Conservation (phyloP, 2,329 filamentous ascomycete genomes). For the Colletotrichum godetiae region DNA sequence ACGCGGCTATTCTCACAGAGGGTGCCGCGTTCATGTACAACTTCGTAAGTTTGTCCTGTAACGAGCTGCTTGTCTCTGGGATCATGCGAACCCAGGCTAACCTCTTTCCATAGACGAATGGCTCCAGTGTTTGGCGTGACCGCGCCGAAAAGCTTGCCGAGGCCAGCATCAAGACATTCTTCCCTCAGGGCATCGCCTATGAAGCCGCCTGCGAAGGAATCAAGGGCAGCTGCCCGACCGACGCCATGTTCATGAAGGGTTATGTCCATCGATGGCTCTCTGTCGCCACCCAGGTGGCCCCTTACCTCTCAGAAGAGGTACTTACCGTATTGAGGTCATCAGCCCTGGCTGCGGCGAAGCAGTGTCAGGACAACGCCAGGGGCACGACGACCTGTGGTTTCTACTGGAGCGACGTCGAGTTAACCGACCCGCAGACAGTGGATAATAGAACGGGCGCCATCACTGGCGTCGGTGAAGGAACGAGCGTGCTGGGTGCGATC, state of each 20-base stretch:
- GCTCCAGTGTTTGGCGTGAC: slow-evolving; percentile 37
- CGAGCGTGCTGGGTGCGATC: slow-evolving; percentile 57
- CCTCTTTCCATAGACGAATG: slow-evolving; percentile 38
- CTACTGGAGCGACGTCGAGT: slow-evolving; percentile 52
- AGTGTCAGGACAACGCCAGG: slow-evolving; percentile 56
- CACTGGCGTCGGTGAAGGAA: slow-evolving; percentile 59
- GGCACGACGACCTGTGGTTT: slow-evolving; percentile 55
- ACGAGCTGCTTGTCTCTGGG: neutral
- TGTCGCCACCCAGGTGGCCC: slow-evolving; percentile 60
- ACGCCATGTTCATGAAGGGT: slow-evolving; percentile 70
- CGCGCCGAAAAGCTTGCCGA: slow-evolving; percentile 55
- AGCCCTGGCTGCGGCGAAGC: slow-evolving; percentile 58
- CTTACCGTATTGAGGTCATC: slow-evolving; percentile 58
- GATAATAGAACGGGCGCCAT: slow-evolving; percentile 47
- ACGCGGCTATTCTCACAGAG: slow-evolving; percentile 61
- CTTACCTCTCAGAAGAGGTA: slow-evolving; percentile 57
- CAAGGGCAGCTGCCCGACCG: slow-evolving; percentile 61
- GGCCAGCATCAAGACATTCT: slow-evolving; percentile 56
- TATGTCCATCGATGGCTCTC: slow-evolving; percentile 65
- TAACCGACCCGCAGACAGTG: slow-evolving; percentile 51
- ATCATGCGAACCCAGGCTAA: slow-evolving; percentile 51
- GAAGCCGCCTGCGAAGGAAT: slow-evolving; percentile 70
- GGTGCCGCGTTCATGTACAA: slow-evolving; percentile 72
- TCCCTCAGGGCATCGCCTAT: slow-evolving; percentile 65
- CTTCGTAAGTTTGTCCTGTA: slow-evolving; percentile 42